Base-by-base conservation (phyloP, 2,329 filamentous ascomycete genomes). In the Sporothrix mexicana region DNA sequence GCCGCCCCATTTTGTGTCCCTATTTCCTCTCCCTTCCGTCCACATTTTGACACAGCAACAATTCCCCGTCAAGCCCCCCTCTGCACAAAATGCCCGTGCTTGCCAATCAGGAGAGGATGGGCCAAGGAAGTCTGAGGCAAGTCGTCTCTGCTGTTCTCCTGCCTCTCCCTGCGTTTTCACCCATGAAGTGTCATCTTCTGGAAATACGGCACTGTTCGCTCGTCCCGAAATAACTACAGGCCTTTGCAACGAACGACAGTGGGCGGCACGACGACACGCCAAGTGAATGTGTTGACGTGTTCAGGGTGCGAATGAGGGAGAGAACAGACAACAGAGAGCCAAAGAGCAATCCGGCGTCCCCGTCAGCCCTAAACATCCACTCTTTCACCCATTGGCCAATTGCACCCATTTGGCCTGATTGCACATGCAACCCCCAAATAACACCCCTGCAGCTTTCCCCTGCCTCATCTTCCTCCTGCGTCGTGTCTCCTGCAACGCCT, bases 281-380 rank as follows among this genome's bases (percentile, higher is more conserved):
- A 30, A 45, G 23, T 17, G 57, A 30, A 45, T 10, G 49, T 69
- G 47, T 55, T 55, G 47, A 69, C 66, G 47, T 69, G 66, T 69
- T 30, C 61, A 64, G 41, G 61, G 61, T 41, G 61, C 61, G 30
- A 41, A 41, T 53, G 23, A 55, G 57, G n/a, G 30, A 36, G 30
- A 30, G 30, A 36, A 7, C 5, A 7, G 7, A 7, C 30, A 7
- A 36, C 30, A 36, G 30, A 36, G 30, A 36, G 30, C 30, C 30
- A 36, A 36, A 51, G 23, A 17, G 43, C 25, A 7, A 43, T 66
- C 59, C 67, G 67, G 67, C 67, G 20, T 73, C 72, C 67, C 67
- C 72, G 72, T 73, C 72, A 66, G 72, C 67, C 71, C 67, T 73
- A 72, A 69, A 61, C 61, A 23, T 45, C 61, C 61, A 64, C 61